phyloP scores from a whole-genome alignment of 176 grass and related monocot species.

The Dactylis glomerata region DNA sequence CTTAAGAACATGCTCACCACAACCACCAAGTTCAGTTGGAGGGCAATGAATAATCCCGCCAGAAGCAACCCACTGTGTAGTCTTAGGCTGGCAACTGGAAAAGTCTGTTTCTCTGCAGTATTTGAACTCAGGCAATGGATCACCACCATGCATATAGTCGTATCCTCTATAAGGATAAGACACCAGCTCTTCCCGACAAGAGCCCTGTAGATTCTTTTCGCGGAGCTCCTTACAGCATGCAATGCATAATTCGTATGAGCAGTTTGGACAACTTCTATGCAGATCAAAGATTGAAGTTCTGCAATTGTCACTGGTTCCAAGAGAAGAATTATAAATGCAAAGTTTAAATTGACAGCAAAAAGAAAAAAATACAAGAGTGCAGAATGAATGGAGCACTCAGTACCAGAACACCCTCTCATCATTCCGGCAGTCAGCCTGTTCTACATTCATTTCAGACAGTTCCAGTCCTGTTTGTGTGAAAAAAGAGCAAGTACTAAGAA shows the following conservation, averaged over 20 bases:
- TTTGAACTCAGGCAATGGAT: constrained; percentile 1
- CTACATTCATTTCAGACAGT: constrained; percentile 32
- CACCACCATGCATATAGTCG: constrained; percentile 64
- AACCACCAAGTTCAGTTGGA: constrained; percentile 57
- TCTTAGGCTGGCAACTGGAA: constrained; percentile 25
- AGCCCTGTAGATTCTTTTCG: constrained; percentile 1
- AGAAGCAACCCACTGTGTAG: constrained; percentile 31
- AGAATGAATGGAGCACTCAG: neutral
- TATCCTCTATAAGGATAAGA: constrained; percentile 26
- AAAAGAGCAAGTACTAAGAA: neutral
- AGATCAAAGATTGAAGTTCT: constrained; percentile 72
- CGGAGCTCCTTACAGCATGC: constrained; percentile 67
- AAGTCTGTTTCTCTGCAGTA: neutral
- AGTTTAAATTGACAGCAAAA: neutral
- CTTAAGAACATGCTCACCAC: constrained; percentile 45
- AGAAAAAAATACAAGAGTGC: neutral
- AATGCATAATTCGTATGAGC: constrained; percentile 71
- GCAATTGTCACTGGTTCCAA: constrained; percentile 56
- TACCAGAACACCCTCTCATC: constrained; percentile 70
- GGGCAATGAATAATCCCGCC: constrained; percentile 46
- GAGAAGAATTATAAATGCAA: constrained; percentile 14
- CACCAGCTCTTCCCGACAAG: constrained; percentile 24
- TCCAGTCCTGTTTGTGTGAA: constrained; percentile 32
- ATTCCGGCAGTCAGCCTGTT: constrained; percentile 36
- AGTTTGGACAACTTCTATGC: constrained; percentile 61